Base-by-base conservation (phyloP, 768 basidiomycete species). In the Candolleomyces eurysporus region DNA sequence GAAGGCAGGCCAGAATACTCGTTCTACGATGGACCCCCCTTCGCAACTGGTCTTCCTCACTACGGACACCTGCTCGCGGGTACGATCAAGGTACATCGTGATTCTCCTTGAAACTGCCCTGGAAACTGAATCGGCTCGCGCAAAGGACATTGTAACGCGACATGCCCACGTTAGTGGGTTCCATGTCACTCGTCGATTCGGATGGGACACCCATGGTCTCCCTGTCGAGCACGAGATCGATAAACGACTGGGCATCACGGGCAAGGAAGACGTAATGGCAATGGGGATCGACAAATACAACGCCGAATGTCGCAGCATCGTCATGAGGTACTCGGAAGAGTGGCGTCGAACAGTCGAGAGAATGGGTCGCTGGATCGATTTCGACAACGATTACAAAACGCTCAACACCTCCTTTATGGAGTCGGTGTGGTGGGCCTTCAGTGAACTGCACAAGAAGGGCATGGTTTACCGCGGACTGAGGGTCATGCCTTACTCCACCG, bases 221-320 rank as follows among this genome's bases (percentile, higher is more conserved):
- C 97, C 96, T 40, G 95, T 99, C 70, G 97, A 99, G 75, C 96
- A 98, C 78, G 94, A 97, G 79, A 99, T 99, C 78, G 97, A 99
- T 83, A 98, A 98, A 80, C 89, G 85, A 68, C 82, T 98, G 50
- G 87, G 87, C 45, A 97, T 98, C 79, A 95, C 90, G 36, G 87
- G 94, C 26, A 92, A 91, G 71, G 92, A 87, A 50, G 97, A 99
- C 72, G 97, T 99, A 48, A 82, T 98, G 76, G 83, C 82, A 36
- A 90, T 99, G 89, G 97, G 97, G 14, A 96, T 99, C 75, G 93
- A 90, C 77, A 91, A 90, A 68, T 99, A 99, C 83, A 99, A 99
- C 73, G 94, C 85, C 5, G 95, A 98, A 73, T 99, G 97, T 71
- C 87, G 96, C 39, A 85, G 87, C 62, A 98, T 98, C 72, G 96